phyloP scores from a whole-genome alignment of 768 basidiomycete genomes.

The Melanogaster broomeanus region DNA sequence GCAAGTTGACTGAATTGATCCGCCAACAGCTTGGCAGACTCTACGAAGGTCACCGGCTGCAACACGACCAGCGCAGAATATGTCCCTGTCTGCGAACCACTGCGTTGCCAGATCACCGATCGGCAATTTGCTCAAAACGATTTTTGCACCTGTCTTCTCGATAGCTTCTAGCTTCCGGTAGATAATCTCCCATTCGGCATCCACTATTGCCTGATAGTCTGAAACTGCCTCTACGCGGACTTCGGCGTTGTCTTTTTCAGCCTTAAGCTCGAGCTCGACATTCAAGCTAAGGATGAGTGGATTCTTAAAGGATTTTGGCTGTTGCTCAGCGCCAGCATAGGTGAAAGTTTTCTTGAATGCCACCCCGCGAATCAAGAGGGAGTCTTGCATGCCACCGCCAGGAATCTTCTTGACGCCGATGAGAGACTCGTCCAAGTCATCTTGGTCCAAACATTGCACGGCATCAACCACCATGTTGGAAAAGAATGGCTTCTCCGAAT shows the following conservation, averaged over 20 bases:
- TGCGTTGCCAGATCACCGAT: slow-evolving; percentile 99
- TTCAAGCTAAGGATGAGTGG: slow-evolving; percentile 94
- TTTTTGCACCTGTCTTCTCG: slow-evolving; percentile 94
- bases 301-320: slow-evolving; percentile 88
- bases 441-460: slow-evolving; percentile 87
- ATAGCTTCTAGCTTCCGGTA: slow-evolving; percentile 96
- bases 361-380: slow-evolving; percentile 84
- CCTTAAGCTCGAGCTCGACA: slow-evolving; percentile 97
- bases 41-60: slow-evolving; percentile 86
- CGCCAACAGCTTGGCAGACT: slow-evolving; percentile 95
- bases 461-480: slow-evolving; percentile 99
- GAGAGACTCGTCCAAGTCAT: slow-evolving; percentile 91
- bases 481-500: slow-evolving; percentile 98
- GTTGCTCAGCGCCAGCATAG: slow-evolving; percentile 98
- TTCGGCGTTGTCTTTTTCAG: slow-evolving; percentile 99
- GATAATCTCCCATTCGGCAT: slow-evolving; percentile 99
- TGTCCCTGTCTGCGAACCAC: slow-evolving; percentile 98
- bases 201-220: slow-evolving; percentile 98
- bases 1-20: slow-evolving; percentile 92
- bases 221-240: slow-evolving; percentile 95
- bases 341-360: slow-evolving; percentile 99
- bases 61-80: slow-evolving; percentile 98
- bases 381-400: slow-evolving; percentile 97
- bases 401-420: slow-evolving; percentile 98
- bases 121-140: slow-evolving; percentile 96